Evolutionary conservation across 495 filamentous ascomycete species (phyloP).

Genomic region (Hypoxylon crocopeplum): DNA sequence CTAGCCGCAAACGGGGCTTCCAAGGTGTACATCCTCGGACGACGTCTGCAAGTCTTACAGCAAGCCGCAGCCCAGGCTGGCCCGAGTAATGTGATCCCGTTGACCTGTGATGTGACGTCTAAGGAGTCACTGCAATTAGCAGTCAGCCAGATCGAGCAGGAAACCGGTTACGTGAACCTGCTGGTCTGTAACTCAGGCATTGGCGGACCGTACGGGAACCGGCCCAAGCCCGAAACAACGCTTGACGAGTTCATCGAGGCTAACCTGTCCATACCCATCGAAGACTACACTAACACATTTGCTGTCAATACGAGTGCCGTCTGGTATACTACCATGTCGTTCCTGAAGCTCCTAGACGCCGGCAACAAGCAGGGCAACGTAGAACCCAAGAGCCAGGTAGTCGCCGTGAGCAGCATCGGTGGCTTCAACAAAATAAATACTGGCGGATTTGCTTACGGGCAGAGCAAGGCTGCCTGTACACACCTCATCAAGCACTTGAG

Average conservation of each 20-base stretch:
- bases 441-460: slow-evolving; percentile 65
- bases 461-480: slow-evolving; percentile 68
- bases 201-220: slow-evolving; percentile 56
- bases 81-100: slow-evolving; percentile 59
- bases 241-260: slow-evolving; percentile 61
- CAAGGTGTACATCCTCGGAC: slow-evolving; percentile 76
- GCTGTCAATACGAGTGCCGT: slow-evolving; percentile 66
- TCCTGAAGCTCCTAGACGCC: slow-evolving; percentile 65
- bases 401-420: slow-evolving; percentile 69
- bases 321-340: slow-evolving; percentile 69
- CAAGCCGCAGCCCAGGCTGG: slow-evolving; percentile 51
- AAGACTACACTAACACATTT: slow-evolving; percentile 65
- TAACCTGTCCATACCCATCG: slow-evolving; percentile 58
- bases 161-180: slow-evolving; percentile 67
- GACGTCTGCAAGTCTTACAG: slow-evolving; percentile 63
- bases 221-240: slow-evolving; percentile 40
- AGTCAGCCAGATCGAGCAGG: slow-evolving; percentile 57
- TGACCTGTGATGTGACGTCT: slow-evolving; percentile 71
- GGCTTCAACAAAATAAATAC: slow-evolving; percentile 62
- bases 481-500: slow-evolving; percentile 70
- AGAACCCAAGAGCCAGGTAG: slow-evolving; percentile 64
- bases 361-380: slow-evolving; percentile 65
- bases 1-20: slow-evolving; percentile 68
- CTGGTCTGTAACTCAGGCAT: slow-evolving; percentile 73
- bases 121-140: slow-evolving; percentile 63